Evolutionary conservation across 176 grass and related monocot genomes (phyloP), one percentile per base, ranked within the genome.

Genomic region (Ensete glaucum): DNA sequence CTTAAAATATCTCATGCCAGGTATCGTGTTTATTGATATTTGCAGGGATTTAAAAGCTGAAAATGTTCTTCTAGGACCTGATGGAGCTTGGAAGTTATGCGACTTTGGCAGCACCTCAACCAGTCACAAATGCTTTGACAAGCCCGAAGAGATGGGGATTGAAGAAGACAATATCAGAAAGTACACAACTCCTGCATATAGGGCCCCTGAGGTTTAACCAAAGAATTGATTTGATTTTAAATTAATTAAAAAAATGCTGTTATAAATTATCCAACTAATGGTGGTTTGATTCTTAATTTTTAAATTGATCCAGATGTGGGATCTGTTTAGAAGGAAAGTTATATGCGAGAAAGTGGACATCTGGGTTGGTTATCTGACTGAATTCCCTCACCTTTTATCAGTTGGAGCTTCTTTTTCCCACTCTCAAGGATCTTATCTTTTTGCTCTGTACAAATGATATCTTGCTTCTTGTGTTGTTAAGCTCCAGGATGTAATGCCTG

Each of bases 151-250:
- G 77, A 99, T 93, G 95, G 95, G 95, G 20, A 78, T 99, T 75
- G 95, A 99, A 89, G 95, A 98, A 79, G 95, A 99, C 77, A 89
- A 89, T 78, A 99, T 99, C 59, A 91, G 95, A 72, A 99, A 99
- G 76, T 84, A 99, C 66, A 99, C 95, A 2, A 99, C 95, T 54
- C 90, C 95, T 69, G 90, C 95, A 83, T 99, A 94, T 77, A 91
- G 95, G 85, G 95, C 95, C 75, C 95, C 95, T 49, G 95, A 99
- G 90, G 95, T 94, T 87, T 56, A 62, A 63, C 51, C 77, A 71
- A 34, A 29, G 68, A 52, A 16, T 66, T 78, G 26, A 52, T 73
- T 16, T 50, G 77, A 79, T 82, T 43, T 43, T 11, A 24, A 56
- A 55, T 62, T 82, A 62, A 19, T 79, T 16, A 78, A 5, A 64